Conservation (phyloP, 2,329 filamentous ascomycete genomes). For the Calycina herbarum region DNA sequence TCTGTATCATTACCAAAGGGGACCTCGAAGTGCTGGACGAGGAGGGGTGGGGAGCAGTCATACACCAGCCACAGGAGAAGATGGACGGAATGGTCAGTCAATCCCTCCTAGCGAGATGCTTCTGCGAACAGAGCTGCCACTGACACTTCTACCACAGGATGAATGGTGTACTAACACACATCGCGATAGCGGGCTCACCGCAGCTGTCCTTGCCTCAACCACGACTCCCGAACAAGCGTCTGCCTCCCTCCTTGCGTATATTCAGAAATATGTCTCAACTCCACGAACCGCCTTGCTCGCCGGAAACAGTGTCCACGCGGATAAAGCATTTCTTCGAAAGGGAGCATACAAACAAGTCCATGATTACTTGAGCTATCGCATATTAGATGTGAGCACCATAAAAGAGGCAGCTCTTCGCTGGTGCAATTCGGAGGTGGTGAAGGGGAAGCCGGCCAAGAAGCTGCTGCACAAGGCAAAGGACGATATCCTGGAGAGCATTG, state of each 20-base stretch:
- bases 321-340: constrained; percentile 75
- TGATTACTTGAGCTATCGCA: constrained; percentile 81
- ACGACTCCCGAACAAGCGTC: constrained; percentile 70
- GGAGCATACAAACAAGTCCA: constrained; percentile 73
- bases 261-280: constrained; percentile 69
- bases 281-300: constrained; percentile 71
- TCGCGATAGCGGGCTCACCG: constrained; percentile 75
- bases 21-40: constrained; percentile 75
- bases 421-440: constrained; percentile 62
- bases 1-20: constrained; percentile 85
- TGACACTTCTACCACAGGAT: constrained; percentile 46
- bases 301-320: constrained; percentile 91
- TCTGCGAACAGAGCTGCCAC: background rate
- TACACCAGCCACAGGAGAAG: constrained; percentile 69
- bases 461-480: constrained; percentile 78
- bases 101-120: background rate
- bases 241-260: constrained; percentile 71
- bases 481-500: constrained; percentile 94
- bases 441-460: constrained; percentile 68
- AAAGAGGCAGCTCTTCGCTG: constrained; percentile 89
- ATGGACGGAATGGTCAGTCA: constrained; percentile 66
- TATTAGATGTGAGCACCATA: constrained; percentile 87
- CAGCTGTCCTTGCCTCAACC: constrained; percentile 70
- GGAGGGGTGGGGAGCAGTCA: constrained; percentile 74
- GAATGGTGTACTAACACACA: constrained; percentile 88